Conservation (phyloP, 306 rosid genomes). For the Luffa acutangula region DNA sequence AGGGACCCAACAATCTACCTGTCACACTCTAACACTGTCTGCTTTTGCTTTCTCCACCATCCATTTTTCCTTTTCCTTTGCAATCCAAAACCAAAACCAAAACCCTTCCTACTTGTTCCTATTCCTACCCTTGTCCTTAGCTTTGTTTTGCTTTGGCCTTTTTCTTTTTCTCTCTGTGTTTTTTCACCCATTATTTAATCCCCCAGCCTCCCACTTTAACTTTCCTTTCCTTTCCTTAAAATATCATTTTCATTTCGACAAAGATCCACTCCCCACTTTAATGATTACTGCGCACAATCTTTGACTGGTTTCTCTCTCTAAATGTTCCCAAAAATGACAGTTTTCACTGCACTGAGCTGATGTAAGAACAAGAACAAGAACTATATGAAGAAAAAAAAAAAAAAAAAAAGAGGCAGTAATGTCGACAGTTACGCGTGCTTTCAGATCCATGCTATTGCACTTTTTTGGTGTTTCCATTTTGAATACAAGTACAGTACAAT, state of each 20-base stretch:
- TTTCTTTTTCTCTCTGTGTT: constrained; percentile 54
- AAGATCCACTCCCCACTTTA: constrained; percentile 47
- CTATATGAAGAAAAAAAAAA: not conserved
- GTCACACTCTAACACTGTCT: constrained; percentile 48
- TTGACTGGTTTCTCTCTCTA: constrained; percentile 47
- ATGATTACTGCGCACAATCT: constrained; percentile 73
- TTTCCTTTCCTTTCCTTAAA: constrained; percentile 55
- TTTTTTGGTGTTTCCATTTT: not conserved
- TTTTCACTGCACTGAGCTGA: not conserved
- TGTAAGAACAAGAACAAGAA: not conserved
- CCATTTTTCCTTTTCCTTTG: constrained; percentile 24
- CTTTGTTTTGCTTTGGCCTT: constrained; percentile 10
- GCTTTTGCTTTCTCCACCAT: constrained; percentile 41
- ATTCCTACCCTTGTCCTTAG: not conserved
- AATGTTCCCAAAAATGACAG: not conserved
- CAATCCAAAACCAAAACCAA: not conserved
- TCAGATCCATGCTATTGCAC: not conserved
- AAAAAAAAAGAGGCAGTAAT: not conserved
- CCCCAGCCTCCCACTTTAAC: constrained; percentile 23
- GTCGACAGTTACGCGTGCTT: not conserved
- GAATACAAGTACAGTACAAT: not conserved
- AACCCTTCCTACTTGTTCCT: not conserved
- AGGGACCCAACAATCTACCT: constrained; percentile 42
- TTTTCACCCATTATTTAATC: not conserved
- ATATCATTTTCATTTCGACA: constrained; percentile 74